These are phyloP conservation scores for Primulina huaijiensis DNA, from an alignment of 257 asterid genomes.

Conservation along the genomic window DNA sequence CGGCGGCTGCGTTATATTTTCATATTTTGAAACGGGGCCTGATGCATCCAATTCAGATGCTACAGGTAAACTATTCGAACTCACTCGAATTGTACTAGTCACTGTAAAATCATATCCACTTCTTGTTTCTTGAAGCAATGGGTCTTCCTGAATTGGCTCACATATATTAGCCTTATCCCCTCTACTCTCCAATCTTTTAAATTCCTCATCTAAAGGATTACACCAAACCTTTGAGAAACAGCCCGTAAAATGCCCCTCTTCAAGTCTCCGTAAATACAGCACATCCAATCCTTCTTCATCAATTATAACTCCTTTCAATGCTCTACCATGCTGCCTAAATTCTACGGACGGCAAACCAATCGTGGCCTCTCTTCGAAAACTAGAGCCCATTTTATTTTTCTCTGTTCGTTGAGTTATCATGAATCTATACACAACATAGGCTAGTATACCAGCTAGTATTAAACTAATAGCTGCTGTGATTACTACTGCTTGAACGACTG, in stretches of 20 bases:
- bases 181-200: conserved; percentile 40
- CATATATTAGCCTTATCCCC: conserved; percentile 28
- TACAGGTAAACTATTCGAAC: conserved; percentile 7
- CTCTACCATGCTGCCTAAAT: conserved; percentile 43
- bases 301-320: conserved; percentile 53
- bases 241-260: conserved; percentile 33
- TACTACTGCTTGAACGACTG: conserved; percentile 38
- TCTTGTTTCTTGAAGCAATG: conserved; percentile 42
- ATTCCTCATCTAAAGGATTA: conserved; percentile 56
- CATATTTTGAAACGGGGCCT: background rate
- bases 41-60: conserved; percentile 11
- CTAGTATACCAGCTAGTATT: conserved; percentile 34
- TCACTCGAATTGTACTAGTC: conserved; percentile 14
- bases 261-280: conserved; percentile 48
- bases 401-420: conserved; percentile 28
- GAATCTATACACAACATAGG: conserved; percentile 39
- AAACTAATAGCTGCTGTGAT: conserved; percentile 46
- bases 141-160: conserved; percentile 50
- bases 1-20: background rate
- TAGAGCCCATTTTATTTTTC: conserved; percentile 27
- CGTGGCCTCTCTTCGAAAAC: conserved; percentile 46
- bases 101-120: conserved; percentile 22
- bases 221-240: conserved; percentile 70
- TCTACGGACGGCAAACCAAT: conserved; percentile 29
- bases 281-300: conserved; percentile 76